Percentiles rank a stretch among this genome's conserved stretches.
Evolutionary conservation across 2,329 filamentous ascomycete genomes (phyloP).

Genomic region (Stachybotrys elegans): DNA sequence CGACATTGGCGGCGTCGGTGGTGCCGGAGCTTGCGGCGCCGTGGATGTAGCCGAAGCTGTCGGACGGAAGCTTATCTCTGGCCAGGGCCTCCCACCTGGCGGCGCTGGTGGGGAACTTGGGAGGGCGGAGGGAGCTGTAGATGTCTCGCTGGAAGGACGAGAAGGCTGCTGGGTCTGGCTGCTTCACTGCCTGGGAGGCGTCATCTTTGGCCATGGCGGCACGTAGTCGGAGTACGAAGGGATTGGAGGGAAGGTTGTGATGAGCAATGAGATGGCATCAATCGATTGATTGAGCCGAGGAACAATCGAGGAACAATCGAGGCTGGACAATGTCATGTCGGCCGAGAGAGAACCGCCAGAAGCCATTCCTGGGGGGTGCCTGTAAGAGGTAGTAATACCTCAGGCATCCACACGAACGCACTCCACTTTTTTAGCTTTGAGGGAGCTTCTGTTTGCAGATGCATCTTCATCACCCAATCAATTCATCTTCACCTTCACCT

Average conservation of each 20-base stretch:
- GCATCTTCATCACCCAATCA: too few relatives aligned
- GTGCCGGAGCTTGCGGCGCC: constrained; percentile 58
- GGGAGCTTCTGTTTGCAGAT: too few relatives aligned
- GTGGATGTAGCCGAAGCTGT: constrained; percentile 52
- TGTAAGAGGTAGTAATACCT: too few relatives aligned
- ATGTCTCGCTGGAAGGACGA: constrained; percentile 16
- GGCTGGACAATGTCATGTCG: too few relatives aligned
- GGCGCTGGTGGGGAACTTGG: constrained; percentile 14
- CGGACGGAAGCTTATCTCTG: constrained; percentile 10
- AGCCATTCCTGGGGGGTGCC: too few relatives aligned
- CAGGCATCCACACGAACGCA: too few relatives aligned
- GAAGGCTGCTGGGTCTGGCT: constrained; percentile 13
- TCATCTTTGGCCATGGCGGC: neutral
- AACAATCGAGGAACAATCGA: too few relatives aligned
- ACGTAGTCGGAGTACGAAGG: neutral
- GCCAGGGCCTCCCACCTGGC: constrained; percentile 16
- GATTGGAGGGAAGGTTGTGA: neutral
- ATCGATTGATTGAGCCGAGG: too few relatives aligned
- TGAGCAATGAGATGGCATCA: too few relatives aligned
- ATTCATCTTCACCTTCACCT: too few relatives aligned
- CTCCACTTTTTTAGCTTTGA: too few relatives aligned
- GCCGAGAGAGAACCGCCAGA: too few relatives aligned
- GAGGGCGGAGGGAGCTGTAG: constrained; percentile 16
- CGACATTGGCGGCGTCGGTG: constrained; percentile 55
- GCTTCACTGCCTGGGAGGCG: constrained; percentile 5